Base-by-base conservation (phyloP, 768 basidiomycete species). In the Boletus pseudo-olivaceus region DNA sequence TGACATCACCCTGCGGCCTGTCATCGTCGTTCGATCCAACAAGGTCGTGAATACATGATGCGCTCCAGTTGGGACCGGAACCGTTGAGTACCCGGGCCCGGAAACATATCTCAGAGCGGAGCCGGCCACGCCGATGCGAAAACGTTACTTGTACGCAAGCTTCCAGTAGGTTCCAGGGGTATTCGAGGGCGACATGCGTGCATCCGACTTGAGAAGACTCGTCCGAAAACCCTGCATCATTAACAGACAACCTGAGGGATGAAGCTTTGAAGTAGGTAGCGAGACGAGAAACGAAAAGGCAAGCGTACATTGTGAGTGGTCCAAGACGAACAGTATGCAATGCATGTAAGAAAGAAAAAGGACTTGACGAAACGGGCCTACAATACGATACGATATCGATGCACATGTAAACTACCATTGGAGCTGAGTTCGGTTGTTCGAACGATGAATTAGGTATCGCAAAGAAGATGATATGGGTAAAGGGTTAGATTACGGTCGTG, bases 401-500 rank as follows among this genome's bases (percentile, higher is more conserved):
- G 34, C 26, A 48, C 47, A 48, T 19, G 26, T 5, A 7, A 48
- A 19, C 20, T 30, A 19, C 4, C 17, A 33, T 33, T 33, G 19
- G 14, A 38, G 19, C 11, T 10, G n/a, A n/a, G 49, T 57, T 51
- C 34, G n/a, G 46, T 35, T 26, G 30, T 49, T 17, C 27, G 43
- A 38, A 29, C 29, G 32, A 34, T 34, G 46, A 17, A 35, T 50
- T 27, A 41, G 5, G 32, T 59, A 38, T 27, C 34, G 17, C 8
- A 34, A 53, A 27, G 10, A 8, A 6, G 30, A 51, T 2, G 30
- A 27, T 47, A 17, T 26, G 12, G 27, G 27, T 46, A 30, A 26
- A 20, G 51, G 32, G 35, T 43, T 17, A 35, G 34, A 26, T 15
- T 40, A 38, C 47, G n/a, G 51, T 55, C 58, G 46, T 47, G 48